Conservation (phyloP, 148 eudicot species). For the Vaccinium myrtillus region DNA sequence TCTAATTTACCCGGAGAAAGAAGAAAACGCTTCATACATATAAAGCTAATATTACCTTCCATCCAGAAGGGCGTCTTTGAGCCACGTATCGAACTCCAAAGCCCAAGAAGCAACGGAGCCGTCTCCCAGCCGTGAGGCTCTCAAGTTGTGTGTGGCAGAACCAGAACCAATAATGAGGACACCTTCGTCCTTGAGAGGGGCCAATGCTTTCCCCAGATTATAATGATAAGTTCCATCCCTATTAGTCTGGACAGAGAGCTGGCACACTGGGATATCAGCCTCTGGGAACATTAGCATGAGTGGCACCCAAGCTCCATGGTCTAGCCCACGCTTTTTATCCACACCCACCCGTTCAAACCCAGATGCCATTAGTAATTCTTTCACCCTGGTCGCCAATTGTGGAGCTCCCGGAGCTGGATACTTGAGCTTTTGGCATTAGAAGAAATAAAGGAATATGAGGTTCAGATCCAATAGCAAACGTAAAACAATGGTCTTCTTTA, state of each 20-base stretch:
- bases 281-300: constrained; percentile 92
- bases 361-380: constrained; percentile 49
- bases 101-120: constrained; percentile 61
- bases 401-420: constrained; percentile 93
- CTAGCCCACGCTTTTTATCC: constrained; percentile 78
- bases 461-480: background rate
- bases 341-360: constrained; percentile 47
- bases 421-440: constrained; percentile 53
- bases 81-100: constrained; percentile 70
- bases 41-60: constrained; percentile 44
- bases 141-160: constrained; percentile 68
- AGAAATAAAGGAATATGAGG: background rate
- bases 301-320: constrained; percentile 91
- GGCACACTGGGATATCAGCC: constrained; percentile 86
- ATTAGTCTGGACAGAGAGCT: constrained; percentile 61
- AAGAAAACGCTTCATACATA: no score
- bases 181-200: constrained; percentile 73
- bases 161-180: constrained; percentile 85
- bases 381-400: constrained; percentile 60
- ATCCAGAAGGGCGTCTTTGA: constrained; percentile 57
- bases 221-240: constrained; percentile 61
- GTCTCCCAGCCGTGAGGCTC: constrained; percentile 20
- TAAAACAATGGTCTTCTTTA: background rate
- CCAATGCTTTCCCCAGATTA: constrained; percentile 71
- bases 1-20: no score